Base-by-base conservation (phyloP, 2,329 filamentous ascomycete genomes). In the Exophiala xenobiotica region DNA sequence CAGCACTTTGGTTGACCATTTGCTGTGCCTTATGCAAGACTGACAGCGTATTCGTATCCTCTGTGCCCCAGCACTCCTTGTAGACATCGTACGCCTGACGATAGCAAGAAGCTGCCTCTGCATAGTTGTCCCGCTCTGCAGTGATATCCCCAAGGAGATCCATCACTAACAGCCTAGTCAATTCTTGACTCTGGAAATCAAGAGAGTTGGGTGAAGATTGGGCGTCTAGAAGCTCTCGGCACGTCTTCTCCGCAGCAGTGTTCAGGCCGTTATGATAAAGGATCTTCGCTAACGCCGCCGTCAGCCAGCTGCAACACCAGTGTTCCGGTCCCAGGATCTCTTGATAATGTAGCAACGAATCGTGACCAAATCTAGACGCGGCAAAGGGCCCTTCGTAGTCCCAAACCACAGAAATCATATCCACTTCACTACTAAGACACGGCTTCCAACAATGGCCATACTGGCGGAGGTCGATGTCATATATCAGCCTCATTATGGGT, bases 391-490 rank as follows among this genome's bases (percentile, higher is more conserved):
- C 37, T 11, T 19, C 6, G 6, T 39, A 6, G 4, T 4, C n/a
- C 16, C 9, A 6, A 4, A 39, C n/a, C 2, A 7, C 11, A 4
- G 11, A 1, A 1, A 22, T 4, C 27, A 51, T 43, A 7, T 2
- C 3, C 7, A 4, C 18, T 8, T 45, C 52, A 14, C 40, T 3
- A 1, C 20, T 11, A 22, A 33, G 16, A 16, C 43, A 7, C 3
- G n/a, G 6, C 2, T 14, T 8, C n/a, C 43, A 49, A 7, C 16
- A 2, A n/a, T 2, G 4, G 18, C 18, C 14, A 20, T 23, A 6
- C 33, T 44, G 37, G 42, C 42, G 45, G 11, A 24, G 20, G 19
- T 14, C 29, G 16, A 48, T 31, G 11, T 51, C 31, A 19, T 24
- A 18, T 18, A 42, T 31, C 27, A 54, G 6, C 6, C 31, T 27